These are phyloP conservation scores for Acanthamoeba lenticulata DNA, from an alignment of 208 protist genomes.

Conservation along the genomic window DNA sequence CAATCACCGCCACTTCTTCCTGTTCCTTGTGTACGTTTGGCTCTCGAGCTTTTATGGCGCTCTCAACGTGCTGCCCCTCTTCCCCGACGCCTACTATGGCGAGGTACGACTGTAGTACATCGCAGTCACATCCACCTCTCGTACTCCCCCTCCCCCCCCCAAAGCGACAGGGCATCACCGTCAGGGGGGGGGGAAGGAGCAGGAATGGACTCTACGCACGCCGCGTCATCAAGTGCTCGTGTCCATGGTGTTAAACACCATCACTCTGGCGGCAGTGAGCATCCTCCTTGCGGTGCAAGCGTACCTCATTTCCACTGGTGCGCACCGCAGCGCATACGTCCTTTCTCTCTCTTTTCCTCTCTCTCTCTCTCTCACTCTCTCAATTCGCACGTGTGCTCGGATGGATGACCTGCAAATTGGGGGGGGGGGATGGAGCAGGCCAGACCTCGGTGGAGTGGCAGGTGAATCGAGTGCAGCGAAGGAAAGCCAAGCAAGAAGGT, in stretches of 20 bases:
- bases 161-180: too few species aligned
- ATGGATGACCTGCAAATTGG: too few species aligned
- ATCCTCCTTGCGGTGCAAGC: neutral
- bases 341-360: neutral
- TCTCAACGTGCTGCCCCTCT: slow-evolving; percentile 5
- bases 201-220: neutral
- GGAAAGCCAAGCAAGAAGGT: neutral
- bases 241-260: neutral
- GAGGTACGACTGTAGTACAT: neutral
- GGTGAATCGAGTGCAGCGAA: slow-evolving; percentile 10
- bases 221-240: neutral
- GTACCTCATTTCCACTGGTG: neutral
- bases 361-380: neutral
- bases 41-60: slow-evolving; percentile 3
- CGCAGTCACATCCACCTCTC: too few species aligned
- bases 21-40: neutral
- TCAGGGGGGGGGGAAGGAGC: neutral
- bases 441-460: slow-evolving; percentile 52
- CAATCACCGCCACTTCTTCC: slow-evolving; percentile 3
- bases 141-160: too few species aligned
- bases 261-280: neutral
- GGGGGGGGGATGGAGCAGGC: neutral
- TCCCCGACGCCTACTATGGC: neutral
- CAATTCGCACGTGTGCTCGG: too few species aligned
- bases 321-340: neutral